Conservation (phyloP, 2,329 filamentous ascomycete genomes). For the Akanthomyces dipterigenus region DNA sequence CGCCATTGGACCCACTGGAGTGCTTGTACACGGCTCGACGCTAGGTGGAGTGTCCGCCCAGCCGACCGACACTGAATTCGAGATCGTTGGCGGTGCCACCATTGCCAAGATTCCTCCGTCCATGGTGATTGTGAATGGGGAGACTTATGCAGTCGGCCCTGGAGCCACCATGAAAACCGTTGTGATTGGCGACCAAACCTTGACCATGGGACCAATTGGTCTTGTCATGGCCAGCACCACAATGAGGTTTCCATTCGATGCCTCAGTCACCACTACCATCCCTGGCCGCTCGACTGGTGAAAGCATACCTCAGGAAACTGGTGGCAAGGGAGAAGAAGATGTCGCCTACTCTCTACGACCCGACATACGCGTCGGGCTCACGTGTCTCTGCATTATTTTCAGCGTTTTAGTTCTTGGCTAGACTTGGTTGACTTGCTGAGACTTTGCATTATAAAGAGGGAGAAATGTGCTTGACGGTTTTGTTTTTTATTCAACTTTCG, state of each 20-base stretch:
- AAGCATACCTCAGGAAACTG: slow-evolving; percentile 20
- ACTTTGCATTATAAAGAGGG: slow-evolving; percentile 4
- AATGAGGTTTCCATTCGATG: slow-evolving; percentile 38
- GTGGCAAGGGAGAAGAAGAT: slow-evolving; percentile 19
- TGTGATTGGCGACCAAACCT: slow-evolving; percentile 41
- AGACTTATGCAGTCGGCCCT: slow-evolving; percentile 45
- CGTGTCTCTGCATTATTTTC: slow-evolving; percentile 31
- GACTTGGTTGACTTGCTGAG: slow-evolving; percentile 5
- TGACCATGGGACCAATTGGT: slow-evolving; percentile 46
- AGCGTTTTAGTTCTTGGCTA: slow-evolving; percentile 31
- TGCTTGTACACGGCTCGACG: slow-evolving; percentile 34
- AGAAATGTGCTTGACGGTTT: background rate
- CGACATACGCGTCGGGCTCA: slow-evolving; percentile 15
- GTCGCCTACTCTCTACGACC: slow-evolving; percentile 13
- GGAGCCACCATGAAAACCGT: slow-evolving; percentile 36
- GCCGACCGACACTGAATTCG: slow-evolving; percentile 32
- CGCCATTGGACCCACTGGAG: slow-evolving; percentile 39
- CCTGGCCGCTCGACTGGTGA: slow-evolving; percentile 23
- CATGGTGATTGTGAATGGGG: slow-evolving; percentile 41
- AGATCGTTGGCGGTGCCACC: slow-evolving; percentile 46
- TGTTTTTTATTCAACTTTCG: background rate
- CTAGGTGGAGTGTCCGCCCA: slow-evolving; percentile 36
- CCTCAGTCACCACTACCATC: slow-evolving; percentile 36
- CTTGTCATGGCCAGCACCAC: slow-evolving; percentile 41
- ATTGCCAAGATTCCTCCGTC: slow-evolving; percentile 43